Conservation (phyloP, 306 rosid species). For the Lathyrus tuberosus region DNA sequence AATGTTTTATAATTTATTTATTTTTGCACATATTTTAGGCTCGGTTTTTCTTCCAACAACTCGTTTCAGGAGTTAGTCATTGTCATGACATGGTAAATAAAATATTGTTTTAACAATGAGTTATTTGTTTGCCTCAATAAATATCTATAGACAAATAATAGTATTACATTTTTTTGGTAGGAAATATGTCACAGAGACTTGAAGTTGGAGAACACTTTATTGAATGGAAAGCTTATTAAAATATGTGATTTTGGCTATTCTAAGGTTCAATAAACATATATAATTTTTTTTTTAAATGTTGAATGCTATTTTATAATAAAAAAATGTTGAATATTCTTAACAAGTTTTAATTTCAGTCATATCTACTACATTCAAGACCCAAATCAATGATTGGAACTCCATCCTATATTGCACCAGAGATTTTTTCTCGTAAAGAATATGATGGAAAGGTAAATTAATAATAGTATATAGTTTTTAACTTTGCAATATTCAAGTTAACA, state of each 20-base stretch:
- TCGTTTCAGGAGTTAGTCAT: slow-evolving; percentile 66
- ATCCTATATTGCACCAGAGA: slow-evolving; percentile 75
- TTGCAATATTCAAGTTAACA: background rate
- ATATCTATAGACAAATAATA: slow-evolving; percentile 2
- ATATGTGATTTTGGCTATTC: slow-evolving; percentile 83
- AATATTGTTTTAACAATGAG: background rate
- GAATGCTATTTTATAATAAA: background rate
- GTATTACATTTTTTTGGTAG: slow-evolving; percentile 39
- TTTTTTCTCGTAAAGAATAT: slow-evolving; percentile 63
- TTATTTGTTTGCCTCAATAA: background rate
- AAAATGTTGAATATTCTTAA: slow-evolving; percentile 20
- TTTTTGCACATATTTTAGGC: slow-evolving; percentile 51
- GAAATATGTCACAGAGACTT: slow-evolving; percentile 77
- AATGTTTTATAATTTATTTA: background rate
- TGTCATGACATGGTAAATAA: slow-evolving; percentile 60
- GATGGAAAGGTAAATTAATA: slow-evolving; percentile 61
- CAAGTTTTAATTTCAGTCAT: slow-evolving; percentile 52
- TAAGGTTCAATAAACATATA: slow-evolving; percentile 50
- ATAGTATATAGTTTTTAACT: slow-evolving; percentile 15
- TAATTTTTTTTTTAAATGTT: background rate
- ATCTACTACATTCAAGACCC: slow-evolving; percentile 62
- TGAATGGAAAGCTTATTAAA: slow-evolving; percentile 68
- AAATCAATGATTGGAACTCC: slow-evolving; percentile 72
- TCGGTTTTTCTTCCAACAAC: slow-evolving; percentile 71
- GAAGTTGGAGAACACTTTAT: slow-evolving; percentile 65